Base-by-base conservation (phyloP, 2,329 filamentous ascomycete genomes). In the Fusarium concolor region DNA sequence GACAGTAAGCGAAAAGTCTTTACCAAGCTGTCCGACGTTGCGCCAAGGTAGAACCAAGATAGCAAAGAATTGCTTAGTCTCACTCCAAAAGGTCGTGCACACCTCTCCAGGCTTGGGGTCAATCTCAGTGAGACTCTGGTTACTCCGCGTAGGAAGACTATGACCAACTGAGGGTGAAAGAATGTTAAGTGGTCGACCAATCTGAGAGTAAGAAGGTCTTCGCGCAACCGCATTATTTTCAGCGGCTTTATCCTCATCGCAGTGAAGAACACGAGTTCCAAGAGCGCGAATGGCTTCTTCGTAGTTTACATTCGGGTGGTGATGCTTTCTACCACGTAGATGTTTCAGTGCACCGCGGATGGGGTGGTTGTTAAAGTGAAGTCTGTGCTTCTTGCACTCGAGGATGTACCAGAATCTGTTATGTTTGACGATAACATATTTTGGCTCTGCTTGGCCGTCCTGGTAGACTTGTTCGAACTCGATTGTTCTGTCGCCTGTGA, bases 391-490 rank as follows among this genome's bases (percentile, higher is more conserved):
- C 1, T 50, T 28, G 2, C 67, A 71, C 24, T 58, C 52, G 0
- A 68, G 12, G 2, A 71, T 68, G 17, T 71, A 71, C 47, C 64
- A 70, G 3, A 11, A 2, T 0, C 18, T 20, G 0, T 11, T 3
- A 2, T 49, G 56, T 0, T 33, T 11, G 5, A 37, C 5, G 1
- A 71, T 70, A 1, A 26, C 12, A 28, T 66, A 65, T 3, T 52
- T 59, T 1, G 22, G 15, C 3, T 26, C 15, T 6, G 68, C 60
- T 0, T 44, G 41, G 9, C 68, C 68, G 5, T 52, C 15, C 20
- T 71, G 67, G 43, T 52, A 70, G 5, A 71, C 45, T 22, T 70
- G 11, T 0, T 65, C 46, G 4, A 68, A 68, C 0, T 61, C 38
- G 7, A 68, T 61, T 0, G 43, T 28, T 4, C 20, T 37, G 17